Evolutionary conservation across 805 yeast genomes (phyloP).

Genomic region (Metschnikowia cerradonensis): DNA sequence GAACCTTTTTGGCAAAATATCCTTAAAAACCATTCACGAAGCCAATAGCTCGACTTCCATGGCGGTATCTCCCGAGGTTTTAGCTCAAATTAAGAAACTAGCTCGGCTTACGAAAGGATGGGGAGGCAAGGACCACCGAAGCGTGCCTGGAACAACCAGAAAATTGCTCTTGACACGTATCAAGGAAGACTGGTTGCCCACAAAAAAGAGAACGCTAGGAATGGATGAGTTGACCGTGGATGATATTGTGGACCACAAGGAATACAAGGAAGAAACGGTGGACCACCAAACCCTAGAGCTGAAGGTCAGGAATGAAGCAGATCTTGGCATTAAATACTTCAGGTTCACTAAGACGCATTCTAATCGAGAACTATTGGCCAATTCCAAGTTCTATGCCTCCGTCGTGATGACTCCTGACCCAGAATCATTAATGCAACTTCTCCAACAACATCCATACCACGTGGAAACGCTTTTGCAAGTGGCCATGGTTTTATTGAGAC

Average conservation of each 20-base stretch:
- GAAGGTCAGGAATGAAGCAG: conserved; percentile 30
- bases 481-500: conserved; percentile 67
- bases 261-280: conserved; percentile 32
- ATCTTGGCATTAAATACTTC: conserved; percentile 52
- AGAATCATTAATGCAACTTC: conserved; percentile 57
- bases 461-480: conserved; percentile 76
- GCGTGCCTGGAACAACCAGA: conserved; percentile 70
- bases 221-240: conserved; percentile 51
- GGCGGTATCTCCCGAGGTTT: conserved; percentile 62
- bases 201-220: conserved; percentile 52
- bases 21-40: conserved; percentile 65
- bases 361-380: conserved; percentile 35
- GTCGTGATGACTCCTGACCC: conserved; percentile 76
- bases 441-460: conserved; percentile 67
- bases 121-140: conserved; percentile 75
- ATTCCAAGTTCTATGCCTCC: conserved; percentile 55
- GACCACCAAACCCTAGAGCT: conserved; percentile 25
- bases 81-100: conserved; percentile 58
- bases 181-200: conserved; percentile 78
- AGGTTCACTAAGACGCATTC: conserved; percentile 42
- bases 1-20: conserved; percentile 65
- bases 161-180: conserved; percentile 67
- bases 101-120: conserved; percentile 67
- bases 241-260: conserved; percentile 34
- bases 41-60: conserved; percentile 73